Conservation (phyloP, 306 rosid species). For the Pachyrhizus erosus region DNA sequence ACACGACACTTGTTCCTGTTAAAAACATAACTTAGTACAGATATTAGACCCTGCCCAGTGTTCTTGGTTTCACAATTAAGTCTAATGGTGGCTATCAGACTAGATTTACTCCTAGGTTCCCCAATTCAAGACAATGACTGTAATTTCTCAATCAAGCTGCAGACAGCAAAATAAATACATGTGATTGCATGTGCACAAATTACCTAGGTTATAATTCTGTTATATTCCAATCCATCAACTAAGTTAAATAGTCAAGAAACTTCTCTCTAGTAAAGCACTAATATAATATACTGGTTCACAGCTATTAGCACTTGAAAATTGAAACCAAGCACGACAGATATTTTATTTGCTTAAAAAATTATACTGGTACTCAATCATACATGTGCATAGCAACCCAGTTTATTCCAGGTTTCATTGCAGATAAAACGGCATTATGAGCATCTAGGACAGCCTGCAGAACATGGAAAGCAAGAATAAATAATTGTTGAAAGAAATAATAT, state of each 20-base stretch:
- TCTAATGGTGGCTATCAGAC: conserved; percentile 21
- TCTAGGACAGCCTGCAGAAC: conserved; percentile 86
- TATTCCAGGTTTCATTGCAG: conserved; percentile 80
- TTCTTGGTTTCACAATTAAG: not conserved
- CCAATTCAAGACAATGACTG: not conserved
- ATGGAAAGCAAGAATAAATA: conserved; percentile 24
- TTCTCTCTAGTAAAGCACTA: conserved; percentile 6
- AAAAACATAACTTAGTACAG: not conserved
- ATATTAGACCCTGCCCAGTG: conserved; percentile 2
- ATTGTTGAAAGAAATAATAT: conserved; percentile 13
- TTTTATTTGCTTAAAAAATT: conserved; percentile 29
- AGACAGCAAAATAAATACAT: not conserved
- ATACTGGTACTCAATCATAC: conserved; percentile 52
- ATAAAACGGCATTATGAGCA: conserved; percentile 86
- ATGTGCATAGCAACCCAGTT: conserved; percentile 88
- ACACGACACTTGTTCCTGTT: conserved; percentile 15
- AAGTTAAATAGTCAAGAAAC: conserved; percentile 31
- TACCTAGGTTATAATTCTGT: conserved; percentile 13
- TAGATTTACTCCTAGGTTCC: not conserved
- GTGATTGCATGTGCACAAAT: conserved; percentile 9
- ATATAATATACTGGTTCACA: not conserved
- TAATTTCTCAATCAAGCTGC: conserved; percentile 34
- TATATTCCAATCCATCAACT: conserved; percentile 1
- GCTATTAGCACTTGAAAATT: conserved; percentile 25
- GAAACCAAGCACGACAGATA: conserved; percentile 31